Percentiles rank a stretch among this genome's conserved stretches.
phyloP scores from a whole-genome alignment of 352 stramenopile genomes.

The Phytopythium delawarense region DNA sequence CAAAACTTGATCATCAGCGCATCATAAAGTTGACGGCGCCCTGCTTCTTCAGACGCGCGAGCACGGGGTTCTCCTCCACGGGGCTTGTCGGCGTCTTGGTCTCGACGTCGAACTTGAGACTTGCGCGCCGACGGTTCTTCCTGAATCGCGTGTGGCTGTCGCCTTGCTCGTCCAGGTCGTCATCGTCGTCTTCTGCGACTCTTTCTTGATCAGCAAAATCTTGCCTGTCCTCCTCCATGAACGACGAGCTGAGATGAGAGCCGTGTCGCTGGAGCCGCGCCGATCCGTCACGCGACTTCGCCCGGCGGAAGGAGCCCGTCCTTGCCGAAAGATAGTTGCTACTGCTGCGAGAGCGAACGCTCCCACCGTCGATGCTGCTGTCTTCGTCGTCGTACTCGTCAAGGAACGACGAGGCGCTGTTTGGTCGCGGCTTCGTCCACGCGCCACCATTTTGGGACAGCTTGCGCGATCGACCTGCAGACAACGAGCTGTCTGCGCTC shows the following conservation, averaged over 20 bases:
- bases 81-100: slow-evolving; percentile 20
- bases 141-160: slow-evolving; percentile 28
- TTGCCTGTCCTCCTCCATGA: slow-evolving; percentile 25
- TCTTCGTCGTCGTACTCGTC: slow-evolving; percentile 31
- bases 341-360: slow-evolving; percentile 14
- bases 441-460: slow-evolving; percentile 16
- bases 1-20: slow-evolving; percentile 9
- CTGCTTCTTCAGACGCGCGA: slow-evolving; percentile 74
- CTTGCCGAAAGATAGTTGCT: neutral
- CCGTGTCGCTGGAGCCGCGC: slow-evolving; percentile 1
- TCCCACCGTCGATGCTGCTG: slow-evolving; percentile 20
- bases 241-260: slow-evolving; percentile 19
- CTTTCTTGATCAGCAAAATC: slow-evolving; percentile 15
- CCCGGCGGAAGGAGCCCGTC: slow-evolving; percentile 3
- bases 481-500: neutral
- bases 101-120: slow-evolving; percentile 47
- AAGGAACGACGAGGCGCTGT: slow-evolving; percentile 27
- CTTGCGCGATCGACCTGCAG: slow-evolving; percentile 14
- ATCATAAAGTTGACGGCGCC: slow-evolving; percentile 85
- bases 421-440: slow-evolving; percentile 14
- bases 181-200: slow-evolving; percentile 10
- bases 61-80: slow-evolving; percentile 63
- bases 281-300: slow-evolving; percentile 9
- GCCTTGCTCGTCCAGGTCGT: slow-evolving; percentile 12
- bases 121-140: slow-evolving; percentile 36